Percentiles rank a stretch among this genome's conserved stretches.
Evolutionary conservation across 2,329 filamentous ascomycete genomes (phyloP).

Genomic region (Simplicillium sp.): DNA sequence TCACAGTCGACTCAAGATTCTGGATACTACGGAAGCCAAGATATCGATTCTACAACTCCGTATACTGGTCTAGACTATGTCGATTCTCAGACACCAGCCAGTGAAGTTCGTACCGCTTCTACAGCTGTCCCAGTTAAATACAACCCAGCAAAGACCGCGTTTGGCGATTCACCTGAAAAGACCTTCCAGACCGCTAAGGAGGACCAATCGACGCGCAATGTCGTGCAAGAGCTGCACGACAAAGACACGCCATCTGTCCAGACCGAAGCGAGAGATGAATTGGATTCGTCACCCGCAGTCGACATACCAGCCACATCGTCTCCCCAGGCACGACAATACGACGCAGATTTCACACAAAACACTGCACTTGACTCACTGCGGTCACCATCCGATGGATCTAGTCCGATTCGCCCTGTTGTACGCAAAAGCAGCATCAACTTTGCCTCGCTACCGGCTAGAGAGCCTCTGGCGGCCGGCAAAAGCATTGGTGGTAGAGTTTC

Average conservation of each 20-base stretch:
- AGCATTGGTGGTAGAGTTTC: slow-evolving; percentile 67
- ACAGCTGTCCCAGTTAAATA: slow-evolving; percentile 10
- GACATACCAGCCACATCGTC: no score
- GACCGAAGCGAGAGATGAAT: slow-evolving; percentile 5
- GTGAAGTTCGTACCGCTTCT: neutral
- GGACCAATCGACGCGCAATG: slow-evolving; percentile 22
- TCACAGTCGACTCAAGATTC: slow-evolving; percentile 40
- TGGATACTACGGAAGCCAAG: slow-evolving; percentile 62
- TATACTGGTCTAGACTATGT: slow-evolving; percentile 12
- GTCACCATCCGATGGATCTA: slow-evolving; percentile 62
- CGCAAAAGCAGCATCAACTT: slow-evolving; percentile 95
- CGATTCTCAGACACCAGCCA: neutral
- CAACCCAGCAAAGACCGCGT: slow-evolving; percentile 15
- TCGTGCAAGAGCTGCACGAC: neutral
- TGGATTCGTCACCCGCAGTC: slow-evolving; percentile 1
- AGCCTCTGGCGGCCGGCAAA: slow-evolving; percentile 77
- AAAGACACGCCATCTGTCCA: slow-evolving; percentile 9
- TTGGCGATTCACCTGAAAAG: slow-evolving; percentile 22
- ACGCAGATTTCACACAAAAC: no score
- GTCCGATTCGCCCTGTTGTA: slow-evolving; percentile 65
- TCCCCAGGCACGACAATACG: no score
- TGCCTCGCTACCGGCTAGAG: slow-evolving; percentile 81
- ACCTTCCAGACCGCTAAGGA: slow-evolving; percentile 35
- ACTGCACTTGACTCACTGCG: slow-evolving; percentile 17
- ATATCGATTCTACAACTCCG: slow-evolving; percentile 18